A percentile compares a stretch with the other conserved stretches of the same genome.
These are phyloP conservation scores for Misopates orontium DNA, from an alignment of 257 asterid species.

Conservation along the genomic window DNA sequence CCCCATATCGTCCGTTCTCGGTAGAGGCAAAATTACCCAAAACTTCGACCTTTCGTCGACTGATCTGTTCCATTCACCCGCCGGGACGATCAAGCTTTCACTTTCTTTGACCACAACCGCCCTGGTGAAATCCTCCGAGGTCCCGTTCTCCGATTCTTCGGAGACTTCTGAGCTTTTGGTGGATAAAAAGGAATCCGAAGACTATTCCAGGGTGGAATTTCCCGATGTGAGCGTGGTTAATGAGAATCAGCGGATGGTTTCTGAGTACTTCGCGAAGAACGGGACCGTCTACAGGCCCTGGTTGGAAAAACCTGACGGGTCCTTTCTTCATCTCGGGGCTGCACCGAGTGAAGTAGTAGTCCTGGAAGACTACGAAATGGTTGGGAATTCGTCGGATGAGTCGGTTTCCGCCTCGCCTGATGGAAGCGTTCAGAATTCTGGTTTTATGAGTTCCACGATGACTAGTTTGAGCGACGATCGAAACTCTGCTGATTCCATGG, in stretches of 20 bases:
- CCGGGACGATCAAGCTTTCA: constrained; percentile 63
- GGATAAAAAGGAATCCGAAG: constrained; percentile 42
- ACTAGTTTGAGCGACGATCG: constrained; percentile 57
- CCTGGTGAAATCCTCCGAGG: constrained; percentile 22
- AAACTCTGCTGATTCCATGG: constrained; percentile 44
- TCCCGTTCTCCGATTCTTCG: constrained; percentile 24
- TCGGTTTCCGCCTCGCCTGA: constrained; percentile 38
- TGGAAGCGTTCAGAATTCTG: constrained; percentile 53
- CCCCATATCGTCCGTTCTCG: constrained; percentile 52
- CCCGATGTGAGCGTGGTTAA: constrained; percentile 47
- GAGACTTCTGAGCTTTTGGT: constrained; percentile 41
- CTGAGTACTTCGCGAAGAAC: constrained; percentile 50
- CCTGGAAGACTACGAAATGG: constrained; percentile 56
- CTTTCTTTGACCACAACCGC: constrained; percentile 45
- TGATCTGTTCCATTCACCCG: constrained; percentile 69
- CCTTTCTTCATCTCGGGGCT: constrained; percentile 63
- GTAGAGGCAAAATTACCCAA: constrained; percentile 50
- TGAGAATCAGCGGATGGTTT: constrained; percentile 64
- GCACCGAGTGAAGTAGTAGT: constrained; percentile 31
- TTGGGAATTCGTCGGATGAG: constrained; percentile 42
- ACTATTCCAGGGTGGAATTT: constrained; percentile 59
- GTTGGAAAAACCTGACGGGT: constrained; percentile 48
- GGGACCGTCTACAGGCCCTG: constrained; percentile 37
- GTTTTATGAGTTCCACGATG: constrained; percentile 51
- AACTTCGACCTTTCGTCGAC: constrained; percentile 64